Percentiles rank a stretch among this genome's conserved stretches.
Conservation (phyloP, 164 flowering plant genomes). For the Magnolia changhungtana region DNA sequence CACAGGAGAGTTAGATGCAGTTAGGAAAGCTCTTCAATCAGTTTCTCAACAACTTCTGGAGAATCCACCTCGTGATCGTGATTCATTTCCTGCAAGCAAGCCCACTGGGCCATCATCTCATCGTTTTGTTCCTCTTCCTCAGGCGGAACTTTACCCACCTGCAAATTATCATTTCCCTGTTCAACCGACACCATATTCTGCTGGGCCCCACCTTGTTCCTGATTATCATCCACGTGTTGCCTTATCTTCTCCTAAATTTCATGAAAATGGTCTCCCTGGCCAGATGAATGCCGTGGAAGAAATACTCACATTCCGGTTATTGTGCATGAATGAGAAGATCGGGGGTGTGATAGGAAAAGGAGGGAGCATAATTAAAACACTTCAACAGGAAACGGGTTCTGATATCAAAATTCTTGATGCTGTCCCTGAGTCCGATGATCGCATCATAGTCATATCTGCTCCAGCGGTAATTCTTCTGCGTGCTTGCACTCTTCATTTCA, state of each 20-base stretch:
- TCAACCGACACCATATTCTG: constrained; percentile 40
- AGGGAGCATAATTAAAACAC: constrained; percentile 60
- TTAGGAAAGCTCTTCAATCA: constrained; percentile 65
- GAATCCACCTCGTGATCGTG: constrained; percentile 51
- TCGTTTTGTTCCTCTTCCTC: constrained; percentile 33
- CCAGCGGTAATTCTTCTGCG: constrained; percentile 51
- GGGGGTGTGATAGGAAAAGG: constrained; percentile 93
- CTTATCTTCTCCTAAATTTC: constrained; percentile 35
- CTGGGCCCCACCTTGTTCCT: constrained; percentile 45
- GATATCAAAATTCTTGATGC: constrained; percentile 76
- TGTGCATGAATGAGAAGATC: constrained; percentile 67
- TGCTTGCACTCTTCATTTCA: background rate
- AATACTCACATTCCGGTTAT: constrained; percentile 50
- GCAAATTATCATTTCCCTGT: constrained; percentile 32
- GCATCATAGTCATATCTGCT: constrained; percentile 76
- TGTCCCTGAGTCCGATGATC: constrained; percentile 60
- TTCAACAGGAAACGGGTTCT: constrained; percentile 87
- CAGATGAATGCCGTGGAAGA: constrained; percentile 49
- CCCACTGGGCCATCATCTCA: constrained; percentile 40
- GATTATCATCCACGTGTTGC: constrained; percentile 38
- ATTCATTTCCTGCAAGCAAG: constrained; percentile 32
- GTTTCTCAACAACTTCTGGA: constrained; percentile 73
- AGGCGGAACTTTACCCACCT: constrained; percentile 32
- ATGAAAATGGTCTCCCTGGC: constrained; percentile 38
- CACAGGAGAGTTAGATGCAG: constrained; percentile 59